Evolutionary conservation across 345 rosid genomes (phyloP), one percentile per base, ranked within the genome.

Genomic region (Hibiscus trionum): DNA sequence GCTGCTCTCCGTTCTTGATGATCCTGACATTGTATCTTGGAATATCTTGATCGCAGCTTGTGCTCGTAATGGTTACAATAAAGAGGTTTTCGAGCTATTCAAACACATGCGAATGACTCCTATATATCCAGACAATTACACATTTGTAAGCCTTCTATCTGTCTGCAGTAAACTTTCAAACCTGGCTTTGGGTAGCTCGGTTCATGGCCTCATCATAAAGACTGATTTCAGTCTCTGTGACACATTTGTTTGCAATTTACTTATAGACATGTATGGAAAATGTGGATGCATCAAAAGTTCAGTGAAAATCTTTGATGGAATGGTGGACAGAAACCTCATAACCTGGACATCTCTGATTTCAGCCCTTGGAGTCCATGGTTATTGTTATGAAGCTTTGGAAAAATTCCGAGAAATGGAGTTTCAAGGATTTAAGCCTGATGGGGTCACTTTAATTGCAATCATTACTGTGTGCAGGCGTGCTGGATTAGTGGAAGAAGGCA

Each of bases 251-350:
- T 84, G 83, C 81, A 91, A 94, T 76, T 62, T 87, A 21, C 77
- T 94, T 75, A 84, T 94, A 80, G 90, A 88, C 83, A 90, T 94
- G 97, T 90, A 94, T 77, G 96, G 97, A 77, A 91, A 91, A 82
- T 91, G 96, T 73, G 98, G 96, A 57, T 78, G 80, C 83, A 69
- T 81, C 12, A 49, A 52, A 67, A 85, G 86, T 75, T 80, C 85
- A 17, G 50, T 81, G 46, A 83, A 85, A 78, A 72, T 82, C 66
- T 91, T 91, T 44, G 77, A 82, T 44, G 72, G 71, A 68, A 76
- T 84, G 80, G 71, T 73, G 7, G 82, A 84, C 55, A 87, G 82
- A 78, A 93, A 88, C 65, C 65, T 85, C 72, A 78, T 93, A 74
- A 84, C 98, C 58, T 94, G 97, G 98, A 94, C 98, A 4, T 72